Conservation (phyloP, 345 rosid genomes). For the Iberis pinnata region DNA sequence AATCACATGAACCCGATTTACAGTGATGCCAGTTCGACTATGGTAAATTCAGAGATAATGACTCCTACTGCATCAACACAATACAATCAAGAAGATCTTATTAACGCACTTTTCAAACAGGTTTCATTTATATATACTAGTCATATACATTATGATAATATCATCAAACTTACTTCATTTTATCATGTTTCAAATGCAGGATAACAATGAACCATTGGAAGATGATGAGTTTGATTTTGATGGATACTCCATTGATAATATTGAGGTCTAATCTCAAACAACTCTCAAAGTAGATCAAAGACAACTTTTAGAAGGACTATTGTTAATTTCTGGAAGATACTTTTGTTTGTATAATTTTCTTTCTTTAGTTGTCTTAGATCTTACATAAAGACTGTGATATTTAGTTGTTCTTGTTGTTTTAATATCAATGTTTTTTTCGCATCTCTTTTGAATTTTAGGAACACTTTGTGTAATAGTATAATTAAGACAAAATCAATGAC, state of each 20-base stretch:
- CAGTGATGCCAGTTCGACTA: constrained; percentile 1
- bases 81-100: constrained; percentile 78
- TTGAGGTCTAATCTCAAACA: constrained; percentile 38
- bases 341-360: neutral
- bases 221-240: constrained; percentile 76
- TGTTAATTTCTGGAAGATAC: no score
- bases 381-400: constrained; percentile 17
- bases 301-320: no score
- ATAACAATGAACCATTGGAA: constrained; percentile 41
- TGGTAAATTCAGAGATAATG: constrained; percentile 60
- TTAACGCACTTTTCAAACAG: constrained; percentile 79
- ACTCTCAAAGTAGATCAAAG: constrained; percentile 1
- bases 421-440: constrained; percentile 16
- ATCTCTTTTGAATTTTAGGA: constrained; percentile 7
- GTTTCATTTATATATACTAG: constrained; percentile 24
- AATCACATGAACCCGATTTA: constrained; percentile 21
- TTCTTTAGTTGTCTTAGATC: neutral
- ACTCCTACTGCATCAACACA: constrained; percentile 31
- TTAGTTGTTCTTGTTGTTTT: constrained; percentile 20
- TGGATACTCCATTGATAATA: constrained; percentile 62
- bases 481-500: neutral
- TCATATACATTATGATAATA: neutral
- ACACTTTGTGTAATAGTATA: constrained; percentile 19
- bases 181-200: constrained; percentile 39
- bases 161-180: neutral